Conservation (phyloP, 2,329 filamentous ascomycete genomes). For the Fusarium pseudocircinatum region DNA sequence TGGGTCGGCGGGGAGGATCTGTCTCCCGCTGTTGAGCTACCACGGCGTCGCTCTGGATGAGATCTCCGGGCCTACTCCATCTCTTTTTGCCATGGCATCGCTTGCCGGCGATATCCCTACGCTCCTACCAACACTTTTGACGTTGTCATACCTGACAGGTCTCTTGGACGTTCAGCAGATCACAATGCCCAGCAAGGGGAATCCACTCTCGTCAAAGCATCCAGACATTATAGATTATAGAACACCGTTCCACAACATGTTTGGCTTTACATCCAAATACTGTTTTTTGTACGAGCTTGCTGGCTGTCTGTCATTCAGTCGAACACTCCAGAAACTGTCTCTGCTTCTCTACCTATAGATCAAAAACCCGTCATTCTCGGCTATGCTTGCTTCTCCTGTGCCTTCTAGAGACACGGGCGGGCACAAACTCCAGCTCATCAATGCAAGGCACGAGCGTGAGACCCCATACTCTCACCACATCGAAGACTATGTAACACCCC, state of each 20-base stretch:
- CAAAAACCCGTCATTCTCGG: slow-evolving; percentile 34
- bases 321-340: slow-evolving; percentile 17
- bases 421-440: slow-evolving; percentile 12
- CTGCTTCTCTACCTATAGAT: slow-evolving; percentile 22
- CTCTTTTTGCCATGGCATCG: slow-evolving; percentile 26
- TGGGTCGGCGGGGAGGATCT: slow-evolving; percentile 34
- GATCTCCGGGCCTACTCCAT: slow-evolving; percentile 33
- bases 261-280: slow-evolving; percentile 25
- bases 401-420: slow-evolving; percentile 18
- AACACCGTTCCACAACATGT: slow-evolving; percentile 24
- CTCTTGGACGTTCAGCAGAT: slow-evolving; percentile 27
- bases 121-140: slow-evolving; percentile 13
- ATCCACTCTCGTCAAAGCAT: slow-evolving; percentile 35
- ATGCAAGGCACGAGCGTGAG: slow-evolving; percentile 37
- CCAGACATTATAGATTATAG: slow-evolving; percentile 27
- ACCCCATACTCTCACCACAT: slow-evolving; percentile 35
- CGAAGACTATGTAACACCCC: slow-evolving; percentile 23
- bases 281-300: slow-evolving; percentile 30
- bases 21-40: slow-evolving; percentile 37
- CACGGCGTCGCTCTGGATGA: slow-evolving; percentile 30
- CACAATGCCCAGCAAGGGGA: slow-evolving; percentile 14
- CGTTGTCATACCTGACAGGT: slow-evolving; percentile 35
- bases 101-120: slow-evolving; percentile 28
- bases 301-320: slow-evolving; percentile 7
- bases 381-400: slow-evolving; percentile 39